These are phyloP conservation scores for barrel medic (Medicago truncatula) DNA, from an alignment of 306 rosid species.

Conservation along the genomic window MtrunA17r5.0-ANR NC_053046.1:43819001-43819500, in stretches of 20 bases:
- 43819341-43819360: slow-evolving; percentile 95
- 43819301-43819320: not conserved
- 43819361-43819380: slow-evolving; percentile 94
- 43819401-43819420: slow-evolving; percentile 79
- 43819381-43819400: slow-evolving; percentile 93
- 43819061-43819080: not conserved
- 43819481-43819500: slow-evolving; percentile 72
- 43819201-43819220: slow-evolving; percentile 1
- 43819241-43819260: not conserved
- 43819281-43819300: not conserved
- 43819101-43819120: not conserved
- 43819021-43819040: slow-evolving; percentile 9
- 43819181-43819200: not conserved
- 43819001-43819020: not conserved
- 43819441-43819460: slow-evolving; percentile 40
- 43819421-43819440: slow-evolving; percentile 47
- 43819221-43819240: not conserved
- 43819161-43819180: too few relatives aligned
- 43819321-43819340: slow-evolving; percentile 35
- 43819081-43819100: not conserved
- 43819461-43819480: slow-evolving; percentile 55
- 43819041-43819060: not conserved
- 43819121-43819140: too few relatives aligned
- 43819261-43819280: not conserved
- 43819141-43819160: too few relatives aligned